Conservation (phyloP, 345 rosid species). For the Sonneratia caseolaris region DNA sequence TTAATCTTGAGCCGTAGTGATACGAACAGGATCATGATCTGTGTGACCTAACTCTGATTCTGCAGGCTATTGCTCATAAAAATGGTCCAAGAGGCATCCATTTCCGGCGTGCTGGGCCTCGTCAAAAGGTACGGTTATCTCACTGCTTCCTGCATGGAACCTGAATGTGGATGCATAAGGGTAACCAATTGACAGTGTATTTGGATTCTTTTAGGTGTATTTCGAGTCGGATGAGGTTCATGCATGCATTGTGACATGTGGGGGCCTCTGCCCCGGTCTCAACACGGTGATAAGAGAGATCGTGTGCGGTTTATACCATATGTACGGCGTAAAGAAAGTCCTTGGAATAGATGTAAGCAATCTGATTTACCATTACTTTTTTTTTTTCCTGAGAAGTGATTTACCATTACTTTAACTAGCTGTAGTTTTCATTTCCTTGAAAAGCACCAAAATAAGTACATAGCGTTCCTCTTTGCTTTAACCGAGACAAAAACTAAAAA, state of each 20-base stretch:
- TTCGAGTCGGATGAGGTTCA: slow-evolving; percentile 70
- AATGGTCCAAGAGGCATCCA: slow-evolving; percentile 72
- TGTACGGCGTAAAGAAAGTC: slow-evolving; percentile 77
- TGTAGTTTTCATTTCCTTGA: neutral
- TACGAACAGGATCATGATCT: neutral
- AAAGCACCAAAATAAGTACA: too few relatives aligned
- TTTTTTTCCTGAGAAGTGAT: neutral
- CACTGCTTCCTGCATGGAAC: neutral
- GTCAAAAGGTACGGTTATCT: slow-evolving; percentile 48
- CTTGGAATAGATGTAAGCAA: slow-evolving; percentile 75
- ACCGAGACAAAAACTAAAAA: too few relatives aligned
- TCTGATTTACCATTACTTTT: neutral
- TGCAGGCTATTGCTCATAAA: slow-evolving; percentile 69
- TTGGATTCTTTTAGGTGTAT: slow-evolving; percentile 38
- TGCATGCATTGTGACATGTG: slow-evolving; percentile 89
- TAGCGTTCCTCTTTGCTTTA: too few relatives aligned
- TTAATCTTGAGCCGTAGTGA: too few relatives aligned
- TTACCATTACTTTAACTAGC: neutral
- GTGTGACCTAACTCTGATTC: neutral
- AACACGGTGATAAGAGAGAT: slow-evolving; percentile 87
- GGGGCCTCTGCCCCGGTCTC: slow-evolving; percentile 91
- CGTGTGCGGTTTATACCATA: slow-evolving; percentile 56
- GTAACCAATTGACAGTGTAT: neutral
- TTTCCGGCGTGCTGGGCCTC: slow-evolving; percentile 93
- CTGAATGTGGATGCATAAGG: too few relatives aligned